These are phyloP conservation scores for Ceratobasidium sp. DNA, from an alignment of 1,284 basidiomycete species.

Conservation along the genomic window DNA sequence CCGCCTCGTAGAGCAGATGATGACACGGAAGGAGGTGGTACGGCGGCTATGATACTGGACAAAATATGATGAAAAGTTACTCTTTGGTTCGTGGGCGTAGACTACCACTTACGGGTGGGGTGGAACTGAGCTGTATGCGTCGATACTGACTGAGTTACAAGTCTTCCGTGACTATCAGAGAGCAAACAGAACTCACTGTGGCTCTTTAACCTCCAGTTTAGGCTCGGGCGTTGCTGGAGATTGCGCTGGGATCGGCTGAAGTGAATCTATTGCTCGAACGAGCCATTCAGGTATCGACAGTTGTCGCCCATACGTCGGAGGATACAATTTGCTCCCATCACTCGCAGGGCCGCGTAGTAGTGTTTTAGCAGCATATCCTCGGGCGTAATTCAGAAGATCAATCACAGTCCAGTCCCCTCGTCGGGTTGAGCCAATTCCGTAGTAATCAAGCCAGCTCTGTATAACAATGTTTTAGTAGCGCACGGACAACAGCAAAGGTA, in stretches of 20 bases:
- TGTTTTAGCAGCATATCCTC: slow-evolving; percentile 1
- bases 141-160: not conserved
- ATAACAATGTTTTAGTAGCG: not conserved
- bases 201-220: not conserved
- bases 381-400: not conserved
- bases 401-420: not conserved
- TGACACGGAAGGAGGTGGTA: not conserved
- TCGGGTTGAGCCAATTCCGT: not conserved
- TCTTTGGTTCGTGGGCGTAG: not conserved
- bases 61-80: not conserved
- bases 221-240: not conserved
- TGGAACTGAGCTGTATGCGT: not conserved
- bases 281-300: slow-evolving; percentile 8
- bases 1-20: not conserved
- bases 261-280: not conserved
- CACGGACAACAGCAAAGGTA: no score
- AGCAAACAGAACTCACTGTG: not conserved
- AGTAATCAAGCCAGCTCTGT: slow-evolving; percentile 19
- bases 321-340: slow-evolving; percentile 6
- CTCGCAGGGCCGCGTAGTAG: not conserved
- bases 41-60: not conserved
- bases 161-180: no score
- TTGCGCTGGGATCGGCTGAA: not conserved
- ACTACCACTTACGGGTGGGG: not conserved
- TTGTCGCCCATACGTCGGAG: not conserved